Percentiles rank a stretch among this genome's conserved stretches.
Conservation (phyloP, 2,329 filamentous ascomycete genomes). For the Ophiostoma piceae region DNA sequence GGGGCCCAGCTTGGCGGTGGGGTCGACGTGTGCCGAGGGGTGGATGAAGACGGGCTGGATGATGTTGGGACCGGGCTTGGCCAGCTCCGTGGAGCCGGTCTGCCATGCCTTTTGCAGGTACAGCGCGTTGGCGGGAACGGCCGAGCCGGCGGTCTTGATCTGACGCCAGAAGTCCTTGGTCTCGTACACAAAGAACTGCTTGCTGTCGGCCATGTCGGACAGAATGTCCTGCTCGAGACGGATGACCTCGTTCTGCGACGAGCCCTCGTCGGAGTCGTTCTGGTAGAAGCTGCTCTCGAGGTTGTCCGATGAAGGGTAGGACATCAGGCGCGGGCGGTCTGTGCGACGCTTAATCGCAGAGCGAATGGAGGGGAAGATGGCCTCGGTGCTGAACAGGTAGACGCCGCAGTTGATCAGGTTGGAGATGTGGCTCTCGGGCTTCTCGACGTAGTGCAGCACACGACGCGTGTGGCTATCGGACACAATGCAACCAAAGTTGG, state of each 20-base stretch:
- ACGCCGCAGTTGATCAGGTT: constrained; percentile 99
- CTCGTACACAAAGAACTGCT: constrained; percentile 97
- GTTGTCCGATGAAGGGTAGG: constrained; percentile 95
- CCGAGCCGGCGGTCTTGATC: constrained; percentile 98
- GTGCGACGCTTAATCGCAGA: constrained; percentile 92
- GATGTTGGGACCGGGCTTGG: constrained; percentile 77
- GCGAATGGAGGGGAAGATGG: constrained; percentile 93
- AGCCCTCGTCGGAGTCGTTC: constrained; percentile 64
- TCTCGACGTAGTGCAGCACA: constrained; percentile 98
- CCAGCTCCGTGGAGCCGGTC: constrained; percentile 72
- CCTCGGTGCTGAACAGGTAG: constrained; percentile 92
- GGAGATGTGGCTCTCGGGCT: constrained; percentile 94
- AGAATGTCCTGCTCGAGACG: constrained; percentile 96
- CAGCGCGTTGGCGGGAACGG: constrained; percentile 91
- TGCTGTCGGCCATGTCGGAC: constrained; percentile 90
- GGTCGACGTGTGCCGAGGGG: constrained; percentile 82
- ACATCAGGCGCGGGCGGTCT: constrained; percentile 82
- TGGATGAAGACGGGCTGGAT: constrained; percentile 93
- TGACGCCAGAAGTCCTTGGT: constrained; percentile 99
- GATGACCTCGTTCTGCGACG: constrained; percentile 70
- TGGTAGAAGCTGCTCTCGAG: constrained; percentile 61
- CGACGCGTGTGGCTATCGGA: constrained; percentile 89
- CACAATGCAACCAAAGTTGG: constrained; percentile 97
- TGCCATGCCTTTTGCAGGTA: constrained; percentile 95
- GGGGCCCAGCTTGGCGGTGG: constrained; percentile 91